Percentiles rank a stretch among this genome's conserved stretches.
phyloP scores from a whole-genome alignment of 1,284 basidiomycete species.

The Megacollybia platyphylla region DNA sequence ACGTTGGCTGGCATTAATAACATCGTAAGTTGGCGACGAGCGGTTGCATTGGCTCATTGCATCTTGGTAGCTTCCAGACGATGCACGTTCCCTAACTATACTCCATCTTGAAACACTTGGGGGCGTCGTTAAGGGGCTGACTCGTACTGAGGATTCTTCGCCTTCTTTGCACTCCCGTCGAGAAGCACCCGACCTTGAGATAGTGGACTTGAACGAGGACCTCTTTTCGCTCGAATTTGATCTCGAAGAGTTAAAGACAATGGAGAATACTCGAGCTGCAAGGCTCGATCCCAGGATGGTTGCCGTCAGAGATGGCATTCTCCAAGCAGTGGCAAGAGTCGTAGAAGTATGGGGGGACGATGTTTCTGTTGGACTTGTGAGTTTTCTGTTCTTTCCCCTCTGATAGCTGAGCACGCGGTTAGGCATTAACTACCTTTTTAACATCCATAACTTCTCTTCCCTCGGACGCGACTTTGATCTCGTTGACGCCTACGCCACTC shows the following conservation, averaged over 20 bases:
- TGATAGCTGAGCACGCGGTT: conserved; percentile 3
- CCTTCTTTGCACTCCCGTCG: background rate
- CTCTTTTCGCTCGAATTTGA: conserved; percentile 52
- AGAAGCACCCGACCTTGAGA: background rate
- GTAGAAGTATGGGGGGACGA: conserved; percentile 72
- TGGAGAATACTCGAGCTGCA: conserved; percentile 40
- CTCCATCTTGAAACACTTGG: conserved; percentile 68
- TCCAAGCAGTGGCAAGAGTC: conserved; percentile 41
- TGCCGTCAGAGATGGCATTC: conserved; percentile 51
- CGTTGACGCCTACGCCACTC: conserved; percentile 67
- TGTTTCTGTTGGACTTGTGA: conserved; percentile 62
- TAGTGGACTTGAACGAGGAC: conserved; percentile 28
- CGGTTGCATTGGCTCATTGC: conserved; percentile 3
- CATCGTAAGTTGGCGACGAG: conserved; percentile 21
- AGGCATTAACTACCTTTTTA: conserved; percentile 73
- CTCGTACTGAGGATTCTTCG: conserved; percentile 33
- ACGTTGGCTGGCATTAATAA: conserved; percentile 40
- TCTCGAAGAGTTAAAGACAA: conserved; percentile 30
- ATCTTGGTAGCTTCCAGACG: conserved; percentile 47
- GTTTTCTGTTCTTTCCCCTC: conserved; percentile 14
- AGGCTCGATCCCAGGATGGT: conserved; percentile 56
- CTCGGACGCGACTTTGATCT: conserved; percentile 62
- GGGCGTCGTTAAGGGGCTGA: conserved; percentile 76
- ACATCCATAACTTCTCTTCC: conserved; percentile 70
- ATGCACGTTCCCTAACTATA: conserved; percentile 46